A percentile compares a stretch with the other conserved stretches of the same genome.
Conservation (phyloP, 345 rosid species). For the Raphanus sativus region DNA sequence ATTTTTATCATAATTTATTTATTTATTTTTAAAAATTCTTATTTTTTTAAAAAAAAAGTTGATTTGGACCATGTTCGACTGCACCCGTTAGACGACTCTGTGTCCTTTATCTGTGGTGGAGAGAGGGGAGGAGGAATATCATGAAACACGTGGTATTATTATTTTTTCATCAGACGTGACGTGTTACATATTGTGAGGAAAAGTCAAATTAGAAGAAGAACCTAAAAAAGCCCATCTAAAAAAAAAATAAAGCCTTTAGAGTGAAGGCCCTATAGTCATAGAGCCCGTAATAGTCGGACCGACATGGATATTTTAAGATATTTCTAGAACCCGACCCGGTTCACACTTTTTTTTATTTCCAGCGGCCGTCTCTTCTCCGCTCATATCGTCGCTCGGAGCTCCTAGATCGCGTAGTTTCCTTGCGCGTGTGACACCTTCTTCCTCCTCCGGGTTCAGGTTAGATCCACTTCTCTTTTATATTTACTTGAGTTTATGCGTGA, state of each 20-base stretch:
- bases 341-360: background rate
- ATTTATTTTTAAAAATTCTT: no score
- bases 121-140: background rate
- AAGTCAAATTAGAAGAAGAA: background rate
- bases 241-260: background rate
- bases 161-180: no score
- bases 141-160: background rate
- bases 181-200: no score
- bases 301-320: background rate
- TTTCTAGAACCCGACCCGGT: constrained; percentile 17
- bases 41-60: no score
- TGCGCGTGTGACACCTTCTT: background rate
- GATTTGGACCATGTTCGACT: no score
- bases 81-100: no score
- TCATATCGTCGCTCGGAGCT: background rate
- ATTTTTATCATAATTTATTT: no score
- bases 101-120: background rate
- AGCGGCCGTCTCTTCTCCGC: background rate
- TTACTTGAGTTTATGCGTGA: background rate
- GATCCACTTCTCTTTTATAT: background rate
- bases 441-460: background rate
- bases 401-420: background rate
- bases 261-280: background rate
- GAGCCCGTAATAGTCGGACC: background rate
- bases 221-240: background rate